Conservation (phyloP, 352 stramenopile species). For the Thraustotheca clavata region DNA sequence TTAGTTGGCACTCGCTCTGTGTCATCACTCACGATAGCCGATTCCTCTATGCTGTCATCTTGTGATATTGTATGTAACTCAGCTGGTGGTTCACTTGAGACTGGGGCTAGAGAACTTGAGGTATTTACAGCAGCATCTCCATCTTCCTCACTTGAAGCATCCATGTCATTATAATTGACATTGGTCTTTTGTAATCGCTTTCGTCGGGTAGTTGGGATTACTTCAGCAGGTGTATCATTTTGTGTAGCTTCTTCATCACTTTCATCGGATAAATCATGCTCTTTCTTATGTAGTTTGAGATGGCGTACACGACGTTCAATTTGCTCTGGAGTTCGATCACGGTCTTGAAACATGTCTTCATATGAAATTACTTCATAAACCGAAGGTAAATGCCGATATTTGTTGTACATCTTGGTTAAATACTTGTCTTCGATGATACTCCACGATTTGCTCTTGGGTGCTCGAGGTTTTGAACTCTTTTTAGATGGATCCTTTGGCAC, state of each 20-base stretch:
- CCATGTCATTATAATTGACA: neutral
- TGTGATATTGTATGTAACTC: neutral
- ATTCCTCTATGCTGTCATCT: neutral
- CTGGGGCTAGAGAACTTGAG: neutral
- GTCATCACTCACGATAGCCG: neutral
- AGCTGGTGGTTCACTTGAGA: neutral
- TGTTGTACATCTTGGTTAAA: conserved; percentile 64
- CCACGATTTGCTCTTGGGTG: conserved; percentile 52
- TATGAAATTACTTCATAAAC: conserved; percentile 85
- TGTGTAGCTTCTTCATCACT: conserved; percentile 24
- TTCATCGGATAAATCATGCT: conserved; percentile 56
- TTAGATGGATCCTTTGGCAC: neutral
- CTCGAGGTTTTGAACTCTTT: neutral
- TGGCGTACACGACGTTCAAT: conserved; percentile 79
- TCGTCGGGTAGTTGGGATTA: neutral
- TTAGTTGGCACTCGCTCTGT: neutral
- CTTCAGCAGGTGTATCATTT: neutral
- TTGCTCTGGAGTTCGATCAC: conserved; percentile 69
- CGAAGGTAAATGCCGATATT: conserved; percentile 70
- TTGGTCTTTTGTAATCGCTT: neutral
- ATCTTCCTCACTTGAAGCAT: neutral
- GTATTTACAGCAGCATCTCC: neutral
- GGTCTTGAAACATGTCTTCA: conserved; percentile 86
- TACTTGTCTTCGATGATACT: conserved; percentile 77
- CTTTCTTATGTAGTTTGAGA: conserved; percentile 49